Evolutionary conservation across 2,329 filamentous ascomycete species (phyloP), one percentile per base, ranked within the genome.

Genomic region (Talaromyces funiculosus): DNA sequence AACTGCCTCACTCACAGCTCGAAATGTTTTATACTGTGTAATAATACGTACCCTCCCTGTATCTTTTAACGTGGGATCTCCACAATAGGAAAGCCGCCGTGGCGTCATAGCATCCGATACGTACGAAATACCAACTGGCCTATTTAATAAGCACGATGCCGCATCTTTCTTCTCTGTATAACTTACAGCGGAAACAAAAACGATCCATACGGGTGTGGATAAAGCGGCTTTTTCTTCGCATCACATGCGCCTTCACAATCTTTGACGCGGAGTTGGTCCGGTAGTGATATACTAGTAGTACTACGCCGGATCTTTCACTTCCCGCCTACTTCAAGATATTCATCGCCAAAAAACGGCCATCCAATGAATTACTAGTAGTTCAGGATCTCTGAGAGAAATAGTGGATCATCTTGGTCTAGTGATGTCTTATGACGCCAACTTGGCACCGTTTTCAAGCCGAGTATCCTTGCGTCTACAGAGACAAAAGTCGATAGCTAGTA

Each of bases 61-160:
- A 45, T 31, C n/a, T 16, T 33, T 26, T 33, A 51, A 16, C 24
- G 43, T 31, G 59, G 59, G 49, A 61, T 45, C 24, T 33, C 59
- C 59, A 49, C 59, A 49, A 42, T 57, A 43, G 59, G 59, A 55
- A 61, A 61, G 53, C 59, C 59, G 59, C 26, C n/a, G 37, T 26
- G 29, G 12, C 55, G 20, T 57, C 55, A 57, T 20, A 14, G n/a
- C n/a, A 20, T 51, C 26, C 29, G 47, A 33, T 51, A 33, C 45
- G 4, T 31, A 51, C 45, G 7, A 20, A 31, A 51, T 22, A 51
- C 47, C 26, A 33, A 22, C 1, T 14, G 8, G 20, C 10, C 47
- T 35, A 51, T 22, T 33, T 29, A 33, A 14, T 16, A 51, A 51
- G 47, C 5, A 51, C n/a, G n/a, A 35, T 51, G n/a, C 45, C 45